Evolutionary conservation across 495 filamentous ascomycete species (phyloP).

Genomic region (Trichoderma erinaceum): DNA sequence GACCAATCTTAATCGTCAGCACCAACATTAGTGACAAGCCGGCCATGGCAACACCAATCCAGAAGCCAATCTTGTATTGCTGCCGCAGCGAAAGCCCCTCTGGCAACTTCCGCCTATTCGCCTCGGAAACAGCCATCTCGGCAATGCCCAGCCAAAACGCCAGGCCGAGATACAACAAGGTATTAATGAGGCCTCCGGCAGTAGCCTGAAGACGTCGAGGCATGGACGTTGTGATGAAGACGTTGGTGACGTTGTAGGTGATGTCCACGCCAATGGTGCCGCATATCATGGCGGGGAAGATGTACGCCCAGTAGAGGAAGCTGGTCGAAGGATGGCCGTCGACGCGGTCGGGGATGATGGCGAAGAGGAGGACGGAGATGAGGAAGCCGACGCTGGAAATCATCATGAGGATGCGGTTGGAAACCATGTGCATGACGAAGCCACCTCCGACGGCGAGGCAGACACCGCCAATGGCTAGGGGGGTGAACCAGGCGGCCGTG

Average conservation of each 20-base stretch:
- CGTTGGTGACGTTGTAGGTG: conserved; percentile 74
- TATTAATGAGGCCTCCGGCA: conserved; percentile 58
- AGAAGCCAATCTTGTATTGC: conserved; percentile 61
- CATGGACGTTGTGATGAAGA: conserved; percentile 75
- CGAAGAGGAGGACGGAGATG: conserved; percentile 62
- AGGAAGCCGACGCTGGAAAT: conserved; percentile 62
- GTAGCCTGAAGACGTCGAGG: conserved; percentile 66
- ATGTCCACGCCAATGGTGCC: conserved; percentile 79
- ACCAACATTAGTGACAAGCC: conserved; percentile 51
- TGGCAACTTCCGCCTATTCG: conserved; percentile 31
- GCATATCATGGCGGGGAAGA: conserved; percentile 79
- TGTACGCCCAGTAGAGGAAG: conserved; percentile 54
- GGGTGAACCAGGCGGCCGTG: conserved; percentile 71
- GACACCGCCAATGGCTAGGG: conserved; percentile 69
- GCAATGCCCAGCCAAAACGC: conserved; percentile 72
- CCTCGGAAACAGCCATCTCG: conserved; percentile 55
- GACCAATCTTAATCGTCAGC: conserved; percentile 58
- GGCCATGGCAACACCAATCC: conserved; percentile 57
- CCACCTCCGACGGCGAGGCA: conserved; percentile 67
- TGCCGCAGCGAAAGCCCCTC: conserved; percentile 35
- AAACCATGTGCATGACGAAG: conserved; percentile 67
- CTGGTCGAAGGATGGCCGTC: conserved; percentile 23
- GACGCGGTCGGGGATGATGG: conserved; percentile 50
- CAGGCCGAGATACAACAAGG: conserved; percentile 68
- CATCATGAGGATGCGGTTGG: conserved; percentile 63